phyloP scores from a whole-genome alignment of 2,329 filamentous ascomycete genomes.

The Trichoderma arundinaceum region DNA sequence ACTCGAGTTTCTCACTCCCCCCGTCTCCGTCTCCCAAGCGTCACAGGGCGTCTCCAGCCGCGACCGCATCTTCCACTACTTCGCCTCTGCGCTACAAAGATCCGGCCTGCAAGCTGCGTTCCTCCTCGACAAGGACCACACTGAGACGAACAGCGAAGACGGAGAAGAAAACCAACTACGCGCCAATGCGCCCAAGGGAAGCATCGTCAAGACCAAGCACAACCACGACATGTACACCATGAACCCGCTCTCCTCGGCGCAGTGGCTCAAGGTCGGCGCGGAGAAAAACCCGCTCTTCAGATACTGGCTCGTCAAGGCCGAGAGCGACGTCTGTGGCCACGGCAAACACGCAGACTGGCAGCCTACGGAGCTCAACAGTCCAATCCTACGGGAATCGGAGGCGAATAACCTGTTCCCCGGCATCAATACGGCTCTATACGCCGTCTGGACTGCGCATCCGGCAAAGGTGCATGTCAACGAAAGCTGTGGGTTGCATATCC shows the following conservation, averaged over 20 bases:
- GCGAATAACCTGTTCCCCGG: slow-evolving; percentile 19
- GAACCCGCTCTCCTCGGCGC: slow-evolving; percentile 6
- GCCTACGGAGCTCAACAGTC: slow-evolving; percentile 32
- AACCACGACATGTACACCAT: slow-evolving; percentile 29
- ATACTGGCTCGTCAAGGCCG: slow-evolving; percentile 31
- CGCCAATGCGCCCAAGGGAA: neutral
- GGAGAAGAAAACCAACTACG: neutral
- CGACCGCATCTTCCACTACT: slow-evolving; percentile 23
- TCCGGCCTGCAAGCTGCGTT: slow-evolving; percentile 30
- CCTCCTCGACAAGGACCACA: slow-evolving; percentile 9
- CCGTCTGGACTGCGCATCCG: slow-evolving; percentile 2
- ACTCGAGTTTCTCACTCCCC: slow-evolving; percentile 34
- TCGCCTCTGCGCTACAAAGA: slow-evolving; percentile 16
- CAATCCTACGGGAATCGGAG: slow-evolving; percentile 32
- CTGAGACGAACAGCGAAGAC: neutral
- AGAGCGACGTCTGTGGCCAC: neutral
- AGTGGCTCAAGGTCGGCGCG: neutral
- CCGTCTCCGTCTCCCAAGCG: neutral
- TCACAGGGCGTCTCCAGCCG: neutral
- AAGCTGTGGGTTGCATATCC: slow-evolving; percentile 33
- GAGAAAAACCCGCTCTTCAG: slow-evolving; percentile 14
- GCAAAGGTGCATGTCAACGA: slow-evolving; percentile 14
- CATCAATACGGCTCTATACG: slow-evolving; percentile 28
- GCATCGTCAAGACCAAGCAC: slow-evolving; percentile 26
- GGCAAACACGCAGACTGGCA: slow-evolving; percentile 14